A percentile compares a stretch with the other conserved stretches of the same genome.
Evolutionary conservation across 129 eudicot genomes (phyloP).

Genomic region (Centella asiatica): DNA sequence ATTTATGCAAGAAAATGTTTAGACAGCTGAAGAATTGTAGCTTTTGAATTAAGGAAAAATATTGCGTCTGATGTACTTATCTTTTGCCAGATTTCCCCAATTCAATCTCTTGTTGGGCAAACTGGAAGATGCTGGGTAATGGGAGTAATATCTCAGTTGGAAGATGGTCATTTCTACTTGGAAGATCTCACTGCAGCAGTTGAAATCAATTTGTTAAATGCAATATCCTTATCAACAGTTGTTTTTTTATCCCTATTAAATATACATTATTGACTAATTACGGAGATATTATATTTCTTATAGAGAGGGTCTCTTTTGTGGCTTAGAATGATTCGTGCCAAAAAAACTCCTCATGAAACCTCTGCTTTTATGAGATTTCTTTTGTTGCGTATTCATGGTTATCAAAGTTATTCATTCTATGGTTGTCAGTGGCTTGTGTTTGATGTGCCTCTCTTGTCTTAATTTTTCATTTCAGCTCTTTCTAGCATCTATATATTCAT

Average conservation of each 20-base stretch:
- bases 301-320: too few relatives aligned
- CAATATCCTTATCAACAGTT: conserved; percentile 72
- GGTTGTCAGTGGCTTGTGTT: neutral
- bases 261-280: too few relatives aligned
- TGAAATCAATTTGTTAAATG: conserved; percentile 71
- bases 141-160: conserved; percentile 97
- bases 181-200: conserved; percentile 95
- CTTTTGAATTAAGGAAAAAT: neutral
- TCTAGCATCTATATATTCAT: neutral
- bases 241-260: neutral
- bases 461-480: neutral
- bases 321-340: neutral
- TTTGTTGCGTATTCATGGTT: too few relatives aligned
- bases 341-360: too few relatives aligned
- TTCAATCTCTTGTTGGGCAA: conserved; percentile 81
- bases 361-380: too few relatives aligned
- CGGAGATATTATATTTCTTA: too few relatives aligned
- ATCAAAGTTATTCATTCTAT: too few relatives aligned
- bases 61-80: neutral
- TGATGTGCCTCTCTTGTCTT: neutral
- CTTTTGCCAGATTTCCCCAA: conserved; percentile 62
- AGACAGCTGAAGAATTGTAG: neutral
- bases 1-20: neutral
- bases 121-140: conserved; percentile 84
- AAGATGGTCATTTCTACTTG: conserved; percentile 92